Evolutionary conservation across 2,329 filamentous ascomycete genomes (phyloP).

Genomic region (Apiospora kogelbergensis): DNA sequence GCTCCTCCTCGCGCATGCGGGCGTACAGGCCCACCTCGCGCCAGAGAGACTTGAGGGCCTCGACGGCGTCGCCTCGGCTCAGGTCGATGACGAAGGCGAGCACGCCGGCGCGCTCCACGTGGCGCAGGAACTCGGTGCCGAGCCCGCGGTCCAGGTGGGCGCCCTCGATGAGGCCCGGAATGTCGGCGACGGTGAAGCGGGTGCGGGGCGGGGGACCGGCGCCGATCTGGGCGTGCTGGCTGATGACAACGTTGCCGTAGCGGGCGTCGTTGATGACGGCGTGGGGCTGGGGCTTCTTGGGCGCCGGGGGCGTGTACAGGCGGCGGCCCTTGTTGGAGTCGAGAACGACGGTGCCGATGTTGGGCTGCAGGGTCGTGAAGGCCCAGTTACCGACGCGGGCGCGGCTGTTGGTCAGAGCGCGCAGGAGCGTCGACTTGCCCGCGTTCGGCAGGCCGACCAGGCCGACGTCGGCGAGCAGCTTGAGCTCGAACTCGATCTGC

Average conservation of each 20-base stretch:
- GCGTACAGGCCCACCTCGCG: constrained; percentile 86
- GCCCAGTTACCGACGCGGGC: constrained; percentile 93
- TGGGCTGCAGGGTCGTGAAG: constrained; percentile 92
- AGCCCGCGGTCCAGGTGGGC: constrained; percentile 91
- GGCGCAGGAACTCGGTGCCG: constrained; percentile 86
- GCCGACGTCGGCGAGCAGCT: constrained; percentile 91
- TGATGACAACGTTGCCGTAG: constrained; percentile 29
- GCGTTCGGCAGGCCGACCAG: constrained; percentile 94
- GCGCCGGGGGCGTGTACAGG: constrained; percentile 36
- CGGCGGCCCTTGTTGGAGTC: constrained; percentile 83
- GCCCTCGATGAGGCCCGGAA: constrained; percentile 88
- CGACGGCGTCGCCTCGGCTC: constrained; percentile 73
- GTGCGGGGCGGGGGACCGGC: constrained; percentile 58
- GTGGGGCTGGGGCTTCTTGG: constrained; percentile 34
- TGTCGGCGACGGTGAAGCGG: constrained; percentile 91
- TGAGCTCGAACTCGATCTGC: constrained; percentile 84
- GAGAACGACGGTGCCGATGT: constrained; percentile 92
- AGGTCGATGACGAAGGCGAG: constrained; percentile 94
- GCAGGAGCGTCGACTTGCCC: constrained; percentile 89
- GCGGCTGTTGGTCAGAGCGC: constrained; percentile 83
- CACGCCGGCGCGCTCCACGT: constrained; percentile 90
- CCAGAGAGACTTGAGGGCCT: constrained; percentile 81
- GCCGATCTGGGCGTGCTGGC: constrained; percentile 22
- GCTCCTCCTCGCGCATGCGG: constrained; percentile 72
- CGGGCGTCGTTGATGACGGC: constrained; percentile 35